These are phyloP conservation scores for Schizophyllum commune DNA, from an alignment of 1,284 basidiomycete species.

Conservation along the genomic window DNA sequence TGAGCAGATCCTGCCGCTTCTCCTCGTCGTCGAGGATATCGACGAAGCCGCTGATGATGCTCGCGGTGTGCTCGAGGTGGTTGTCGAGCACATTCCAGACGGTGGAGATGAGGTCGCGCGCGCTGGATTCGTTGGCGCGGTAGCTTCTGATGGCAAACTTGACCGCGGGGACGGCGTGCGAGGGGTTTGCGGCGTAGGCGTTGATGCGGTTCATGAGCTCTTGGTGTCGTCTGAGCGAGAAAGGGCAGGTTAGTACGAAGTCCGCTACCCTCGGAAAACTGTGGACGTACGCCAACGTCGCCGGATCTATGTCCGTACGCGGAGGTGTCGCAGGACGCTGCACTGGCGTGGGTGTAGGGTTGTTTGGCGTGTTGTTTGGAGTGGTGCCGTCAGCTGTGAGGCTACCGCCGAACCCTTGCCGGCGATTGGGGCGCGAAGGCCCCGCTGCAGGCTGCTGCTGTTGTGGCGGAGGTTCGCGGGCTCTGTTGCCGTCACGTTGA, in stretches of 20 bases:
- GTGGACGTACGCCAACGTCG: conserved; percentile 42
- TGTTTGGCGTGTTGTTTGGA: conserved; percentile 13
- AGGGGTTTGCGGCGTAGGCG: conserved; percentile 61
- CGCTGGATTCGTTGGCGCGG: conserved; percentile 70
- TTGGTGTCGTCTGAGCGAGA: conserved; percentile 51
- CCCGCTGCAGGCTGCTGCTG: conserved; percentile 19
- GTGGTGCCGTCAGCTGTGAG: conserved; percentile 44
- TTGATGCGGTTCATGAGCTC: conserved; percentile 65
- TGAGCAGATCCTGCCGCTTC: conserved; percentile 69
- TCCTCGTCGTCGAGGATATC: conserved; percentile 82
- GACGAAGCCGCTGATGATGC: conserved; percentile 72
- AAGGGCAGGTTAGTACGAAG: not conserved
- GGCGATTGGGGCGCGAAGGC: conserved; percentile 31
- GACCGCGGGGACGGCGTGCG: conserved; percentile 69
- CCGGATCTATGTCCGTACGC: conserved; percentile 43
- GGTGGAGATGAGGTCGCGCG: conserved; percentile 81
- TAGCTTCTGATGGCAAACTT: conserved; percentile 79
- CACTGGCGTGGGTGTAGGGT: conserved; percentile 31
- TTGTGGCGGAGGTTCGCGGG: conserved; percentile 18
- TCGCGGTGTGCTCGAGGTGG: conserved; percentile 69
- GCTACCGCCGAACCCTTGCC: conserved; percentile 57
- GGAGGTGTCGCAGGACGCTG: conserved; percentile 20
- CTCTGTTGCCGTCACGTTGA: conserved; percentile 35
- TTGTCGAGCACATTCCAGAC: conserved; percentile 81
- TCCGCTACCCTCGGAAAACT: not conserved